Percentiles rank a stretch among this genome's conserved stretches.
Conservation (phyloP, 2,329 filamentous ascomycete genomes). For the Epichloe gansuensis region DNA sequence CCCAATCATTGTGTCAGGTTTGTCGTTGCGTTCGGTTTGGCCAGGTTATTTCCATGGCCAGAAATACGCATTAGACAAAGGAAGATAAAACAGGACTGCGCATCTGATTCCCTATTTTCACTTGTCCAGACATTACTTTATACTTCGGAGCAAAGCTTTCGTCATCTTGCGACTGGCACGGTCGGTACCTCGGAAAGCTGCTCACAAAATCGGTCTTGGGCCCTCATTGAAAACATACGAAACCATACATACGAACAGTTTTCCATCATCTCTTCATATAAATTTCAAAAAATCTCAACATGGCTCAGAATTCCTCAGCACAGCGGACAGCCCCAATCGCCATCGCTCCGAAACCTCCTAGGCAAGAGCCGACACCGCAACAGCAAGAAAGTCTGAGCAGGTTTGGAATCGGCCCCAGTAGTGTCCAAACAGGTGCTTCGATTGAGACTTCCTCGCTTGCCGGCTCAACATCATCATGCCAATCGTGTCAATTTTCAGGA, state of each 20-base stretch:
- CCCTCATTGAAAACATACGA: background rate
- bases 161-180: background rate
- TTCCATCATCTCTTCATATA: constrained; percentile 7
- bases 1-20: background rate
- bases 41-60: background rate
- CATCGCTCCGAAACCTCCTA: constrained; percentile 49
- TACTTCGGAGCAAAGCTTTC: background rate
- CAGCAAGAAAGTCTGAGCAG: constrained; percentile 34
- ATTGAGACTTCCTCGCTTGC: constrained; percentile 32
- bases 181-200: background rate
- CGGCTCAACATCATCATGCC: constrained; percentile 45
- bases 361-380: constrained; percentile 26
- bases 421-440: constrained; percentile 39
- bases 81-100: background rate
- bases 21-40: constrained; percentile 5
- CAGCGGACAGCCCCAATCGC: constrained; percentile 51
- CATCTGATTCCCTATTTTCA: background rate
- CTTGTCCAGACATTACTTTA: background rate
- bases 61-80: background rate
- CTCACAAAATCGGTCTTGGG: background rate
- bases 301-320: constrained; percentile 40
- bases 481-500: constrained; percentile 61
- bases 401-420: constrained; percentile 36
- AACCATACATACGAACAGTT: background rate
- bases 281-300: constrained; percentile 21